These are phyloP conservation scores for Dendrostoma leiphaemia DNA, from an alignment of 2,329 filamentous ascomycete species.

Conservation along the genomic window DNA sequence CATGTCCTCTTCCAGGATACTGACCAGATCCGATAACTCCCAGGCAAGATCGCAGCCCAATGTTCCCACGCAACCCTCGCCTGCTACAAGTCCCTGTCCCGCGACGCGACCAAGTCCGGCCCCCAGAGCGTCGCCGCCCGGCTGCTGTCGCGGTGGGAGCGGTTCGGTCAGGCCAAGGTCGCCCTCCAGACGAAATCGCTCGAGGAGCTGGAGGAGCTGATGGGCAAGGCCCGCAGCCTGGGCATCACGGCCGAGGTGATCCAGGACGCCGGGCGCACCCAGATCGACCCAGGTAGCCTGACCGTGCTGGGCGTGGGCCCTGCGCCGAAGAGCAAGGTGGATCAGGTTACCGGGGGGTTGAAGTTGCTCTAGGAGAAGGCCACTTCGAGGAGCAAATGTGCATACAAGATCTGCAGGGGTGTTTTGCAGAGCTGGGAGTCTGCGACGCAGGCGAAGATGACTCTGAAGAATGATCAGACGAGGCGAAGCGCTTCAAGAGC, in stretches of 20 bases:
- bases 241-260: slow-evolving; percentile 89
- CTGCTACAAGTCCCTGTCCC: slow-evolving; percentile 84
- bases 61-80: slow-evolving; percentile 94
- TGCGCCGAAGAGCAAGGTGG: slow-evolving; percentile 81
- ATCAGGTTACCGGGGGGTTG: slow-evolving; percentile 79
- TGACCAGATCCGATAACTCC: slow-evolving; percentile 7
- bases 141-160: slow-evolving; percentile 82
- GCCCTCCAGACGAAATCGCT: slow-evolving; percentile 86
- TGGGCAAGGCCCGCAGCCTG: slow-evolving; percentile 76
- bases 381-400: not conserved
- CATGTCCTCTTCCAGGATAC: too few relatives aligned
- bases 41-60: slow-evolving; percentile 96
- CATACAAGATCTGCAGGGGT: too few relatives aligned
- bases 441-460: too few relatives aligned
- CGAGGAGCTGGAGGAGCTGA: slow-evolving; percentile 72
- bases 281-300: slow-evolving; percentile 89
- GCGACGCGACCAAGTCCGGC: slow-evolving; percentile 45
- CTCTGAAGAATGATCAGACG: not conserved
- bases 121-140: slow-evolving; percentile 53
- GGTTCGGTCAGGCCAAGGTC: slow-evolving; percentile 84
- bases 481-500: too few relatives aligned
- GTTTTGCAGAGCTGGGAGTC: too few relatives aligned
- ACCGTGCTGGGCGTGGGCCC: slow-evolving; percentile 85
- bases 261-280: slow-evolving; percentile 91
- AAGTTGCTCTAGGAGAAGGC: slow-evolving; percentile 66